Evolutionary conservation across 805 yeast species (phyloP), one percentile per base, ranked within the genome.

Genomic region (Candida awuae): DNA sequence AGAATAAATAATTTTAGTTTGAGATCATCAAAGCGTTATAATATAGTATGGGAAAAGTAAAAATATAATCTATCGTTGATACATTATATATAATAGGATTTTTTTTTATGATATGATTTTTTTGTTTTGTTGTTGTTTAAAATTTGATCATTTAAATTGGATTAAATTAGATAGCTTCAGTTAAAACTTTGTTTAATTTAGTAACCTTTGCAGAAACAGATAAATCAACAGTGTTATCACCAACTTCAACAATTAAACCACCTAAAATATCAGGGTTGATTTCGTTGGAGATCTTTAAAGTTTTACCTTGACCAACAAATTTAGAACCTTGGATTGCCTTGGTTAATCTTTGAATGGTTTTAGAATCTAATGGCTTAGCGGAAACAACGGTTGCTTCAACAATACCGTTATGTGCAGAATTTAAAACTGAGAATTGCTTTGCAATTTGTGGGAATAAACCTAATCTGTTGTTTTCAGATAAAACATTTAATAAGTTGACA

Each of bases 401-500:
- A 49, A 86, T 70, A 54, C 97, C 97, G 54, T 80, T 77, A 73
- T 82, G 74, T 42, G 97, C 97, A 61, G 85, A 90, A 62, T 77
- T 77, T 57, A 92, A 78, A 55, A 75, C 66, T 51, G 74, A 68
- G 64, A 82, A 92, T 68, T 86, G 84, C 49, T 70, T 62, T 55
- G 75, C 72, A 60, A 92, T 74, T 41, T 70, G 64, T 41, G 68
- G 61, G 54, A 92, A 73, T 54, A 87, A 66, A 45, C 68, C 65
- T 65, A 92, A 76, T 70, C 98, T 80, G 80, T 88, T 86, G 82
- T 92, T 88, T 61, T 86, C 95, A 53, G 95, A 86, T 53, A 92
- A 72, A 35, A 88, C 95, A 44, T 63, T 62, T 63, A 92, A 75
- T 62, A 92, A 76, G 73, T 88, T 92, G 53, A 75, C 55, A 44